phyloP scores from a whole-genome alignment of 495 filamentous ascomycete species.

The Hypoxylon intermedium region DNA sequence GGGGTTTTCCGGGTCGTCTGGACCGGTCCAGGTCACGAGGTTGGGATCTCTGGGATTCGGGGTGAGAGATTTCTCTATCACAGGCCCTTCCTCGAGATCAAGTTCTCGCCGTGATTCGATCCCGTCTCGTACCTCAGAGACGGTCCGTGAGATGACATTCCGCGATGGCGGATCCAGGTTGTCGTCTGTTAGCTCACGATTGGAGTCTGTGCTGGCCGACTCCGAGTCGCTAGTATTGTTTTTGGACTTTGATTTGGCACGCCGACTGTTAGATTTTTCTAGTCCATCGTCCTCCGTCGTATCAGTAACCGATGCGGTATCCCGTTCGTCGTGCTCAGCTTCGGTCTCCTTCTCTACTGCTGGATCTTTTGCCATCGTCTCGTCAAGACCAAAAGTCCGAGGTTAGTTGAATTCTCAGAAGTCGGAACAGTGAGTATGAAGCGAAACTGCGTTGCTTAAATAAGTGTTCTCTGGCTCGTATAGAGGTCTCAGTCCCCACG shows the following conservation, averaged over 20 bases:
- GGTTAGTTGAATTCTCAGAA: too few species aligned
- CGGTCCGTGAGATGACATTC: slow-evolving; percentile 20
- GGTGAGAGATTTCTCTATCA: background rate
- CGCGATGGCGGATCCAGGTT: background rate
- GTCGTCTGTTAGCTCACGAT: background rate
- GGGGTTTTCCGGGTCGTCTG: slow-evolving; percentile 66
- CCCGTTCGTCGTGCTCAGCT: background rate
- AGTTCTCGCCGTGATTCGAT: slow-evolving; percentile 39
- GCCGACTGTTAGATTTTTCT: slow-evolving; percentile 11
- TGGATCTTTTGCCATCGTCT: slow-evolving; percentile 11
- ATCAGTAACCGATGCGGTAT: background rate
- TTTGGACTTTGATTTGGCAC: background rate
- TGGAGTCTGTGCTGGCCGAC: slow-evolving; percentile 6
- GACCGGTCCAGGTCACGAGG: slow-evolving; percentile 52
- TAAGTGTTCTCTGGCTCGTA: too few species aligned
- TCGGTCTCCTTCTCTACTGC: slow-evolving; percentile 12
- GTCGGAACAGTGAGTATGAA: too few species aligned
- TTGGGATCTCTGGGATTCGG: slow-evolving; percentile 19
- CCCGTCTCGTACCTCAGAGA: slow-evolving; percentile 44
- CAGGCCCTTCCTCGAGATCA: slow-evolving; percentile 33
- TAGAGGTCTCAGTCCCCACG: too few species aligned
- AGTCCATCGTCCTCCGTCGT: background rate
- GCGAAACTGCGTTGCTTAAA: too few species aligned
- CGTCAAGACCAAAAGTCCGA: too few species aligned
- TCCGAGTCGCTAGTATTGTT: slow-evolving; percentile 12